A percentile compares a stretch with the other conserved stretches of the same genome.
phyloP scores from a whole-genome alignment of 371 early-diverging fungal species.

The Chytridiales sp. region DNA sequence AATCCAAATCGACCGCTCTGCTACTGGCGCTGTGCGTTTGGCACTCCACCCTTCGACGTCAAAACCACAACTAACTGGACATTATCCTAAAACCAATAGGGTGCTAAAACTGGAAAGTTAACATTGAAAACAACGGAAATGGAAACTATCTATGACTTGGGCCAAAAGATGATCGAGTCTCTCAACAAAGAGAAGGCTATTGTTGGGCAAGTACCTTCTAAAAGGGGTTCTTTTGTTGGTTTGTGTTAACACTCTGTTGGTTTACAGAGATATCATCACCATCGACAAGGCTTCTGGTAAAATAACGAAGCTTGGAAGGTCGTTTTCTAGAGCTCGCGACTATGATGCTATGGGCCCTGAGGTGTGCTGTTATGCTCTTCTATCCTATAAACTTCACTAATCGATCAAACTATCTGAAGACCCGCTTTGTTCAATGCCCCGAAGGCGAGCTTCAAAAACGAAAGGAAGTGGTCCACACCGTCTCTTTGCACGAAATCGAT shows the following conservation, averaged over 20 bases:
- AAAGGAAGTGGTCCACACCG: slow-evolving; percentile 93
- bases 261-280: slow-evolving; percentile 87
- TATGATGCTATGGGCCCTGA: slow-evolving; percentile 96
- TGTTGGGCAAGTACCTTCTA: slow-evolving; percentile 66
- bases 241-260: not conserved
- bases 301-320: slow-evolving; percentile 95
- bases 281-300: slow-evolving; percentile 99
- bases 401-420: slow-evolving; percentile 53
- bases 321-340: slow-evolving; percentile 91
- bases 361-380: slow-evolving; percentile 43
- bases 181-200: slow-evolving; percentile 96
- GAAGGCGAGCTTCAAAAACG: slow-evolving; percentile 99
- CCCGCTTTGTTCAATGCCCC: slow-evolving; percentile 97
- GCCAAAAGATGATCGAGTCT: slow-evolving; percentile 96
- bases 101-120: slow-evolving; percentile 90
- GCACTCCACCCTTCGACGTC: not conserved
- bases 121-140: slow-evolving; percentile 99
- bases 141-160: slow-evolving; percentile 99
- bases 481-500: slow-evolving; percentile 98
- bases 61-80: slow-evolving; percentile 4
- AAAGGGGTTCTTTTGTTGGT: not conserved
- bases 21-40: slow-evolving; percentile 75
- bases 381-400: not conserved
- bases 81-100: not conserved
- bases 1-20: slow-evolving; percentile 92